phyloP scores from a whole-genome alignment of 73 alveolate species.

The Tetrahymena elliotti region DNA sequence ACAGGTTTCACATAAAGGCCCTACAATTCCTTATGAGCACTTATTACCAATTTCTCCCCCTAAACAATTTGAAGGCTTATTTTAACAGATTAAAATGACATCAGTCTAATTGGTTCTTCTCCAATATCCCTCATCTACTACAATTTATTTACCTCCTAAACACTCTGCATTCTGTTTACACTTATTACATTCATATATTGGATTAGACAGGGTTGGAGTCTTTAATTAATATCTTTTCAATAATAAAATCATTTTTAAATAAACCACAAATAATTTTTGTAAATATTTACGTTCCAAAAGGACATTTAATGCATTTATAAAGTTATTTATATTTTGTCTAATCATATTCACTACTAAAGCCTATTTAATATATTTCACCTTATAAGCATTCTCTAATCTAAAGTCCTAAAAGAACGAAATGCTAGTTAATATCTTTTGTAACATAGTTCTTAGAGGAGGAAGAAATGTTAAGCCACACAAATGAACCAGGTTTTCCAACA shows the following conservation, averaged over 20 bases:
- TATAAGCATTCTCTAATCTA: neutral
- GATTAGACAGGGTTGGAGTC: neutral
- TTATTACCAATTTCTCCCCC: neutral
- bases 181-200: neutral
- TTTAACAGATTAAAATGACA: neutral
- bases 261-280: neutral
- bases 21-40: neutral
- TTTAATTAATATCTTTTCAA: neutral
- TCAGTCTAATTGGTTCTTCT: neutral
- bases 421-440: neutral
- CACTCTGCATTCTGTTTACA: neutral
- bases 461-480: neutral
- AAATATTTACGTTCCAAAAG: neutral
- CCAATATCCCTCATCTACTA: neutral
- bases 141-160: neutral
- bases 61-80: neutral
- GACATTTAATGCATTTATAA: neutral
- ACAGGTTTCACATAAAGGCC: neutral
- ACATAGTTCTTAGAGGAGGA: neutral
- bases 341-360: neutral
- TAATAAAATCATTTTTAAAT: neutral
- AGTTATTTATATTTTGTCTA: neutral
- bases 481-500: neutral
- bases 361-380: neutral
- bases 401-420: neutral